Evolutionary conservation across 306 rosid species (phyloP).

Genomic region (Cicer yamashitae): DNA sequence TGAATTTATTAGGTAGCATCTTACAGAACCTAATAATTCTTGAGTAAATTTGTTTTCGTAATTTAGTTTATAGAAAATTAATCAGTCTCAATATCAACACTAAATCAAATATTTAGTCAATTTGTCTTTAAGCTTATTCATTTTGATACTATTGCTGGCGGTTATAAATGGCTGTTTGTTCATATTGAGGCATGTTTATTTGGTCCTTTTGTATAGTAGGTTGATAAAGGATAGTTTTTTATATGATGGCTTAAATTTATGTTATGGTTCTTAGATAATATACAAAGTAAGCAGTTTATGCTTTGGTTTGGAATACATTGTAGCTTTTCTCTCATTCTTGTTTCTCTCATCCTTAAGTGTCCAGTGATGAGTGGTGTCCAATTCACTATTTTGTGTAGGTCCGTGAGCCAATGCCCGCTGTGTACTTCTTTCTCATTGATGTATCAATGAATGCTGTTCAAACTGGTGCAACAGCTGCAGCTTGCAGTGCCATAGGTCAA

Average conservation of each 20-base stretch:
- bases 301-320: slow-evolving; percentile 22
- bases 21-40: neutral
- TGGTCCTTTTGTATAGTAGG: slow-evolving; percentile 15
- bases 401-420: slow-evolving; percentile 99
- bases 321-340: slow-evolving; percentile 1
- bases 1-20: neutral
- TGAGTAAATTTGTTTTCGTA: neutral
- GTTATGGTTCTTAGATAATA: slow-evolving; percentile 19
- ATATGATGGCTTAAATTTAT: slow-evolving; percentile 17
- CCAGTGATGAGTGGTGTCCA: slow-evolving; percentile 27
- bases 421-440: slow-evolving; percentile 91
- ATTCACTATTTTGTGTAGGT: slow-evolving; percentile 61
- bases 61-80: neutral
- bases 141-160: slow-evolving; percentile 23
- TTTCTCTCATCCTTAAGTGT: slow-evolving; percentile 5
- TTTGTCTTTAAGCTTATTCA: slow-evolving; percentile 8
- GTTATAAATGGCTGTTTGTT: slow-evolving; percentile 8
- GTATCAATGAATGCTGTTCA: slow-evolving; percentile 96
- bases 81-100: neutral
- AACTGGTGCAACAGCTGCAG: slow-evolving; percentile 99
- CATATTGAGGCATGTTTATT: slow-evolving; percentile 20
- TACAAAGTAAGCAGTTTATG: slow-evolving; percentile 19
- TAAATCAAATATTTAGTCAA: slow-evolving; percentile 14
- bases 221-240: slow-evolving; percentile 21
- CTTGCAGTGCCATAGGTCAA: slow-evolving; percentile 97